phyloP scores from a whole-genome alignment of 768 basidiomycete species.

The Kockovaella imperatae region DNA sequence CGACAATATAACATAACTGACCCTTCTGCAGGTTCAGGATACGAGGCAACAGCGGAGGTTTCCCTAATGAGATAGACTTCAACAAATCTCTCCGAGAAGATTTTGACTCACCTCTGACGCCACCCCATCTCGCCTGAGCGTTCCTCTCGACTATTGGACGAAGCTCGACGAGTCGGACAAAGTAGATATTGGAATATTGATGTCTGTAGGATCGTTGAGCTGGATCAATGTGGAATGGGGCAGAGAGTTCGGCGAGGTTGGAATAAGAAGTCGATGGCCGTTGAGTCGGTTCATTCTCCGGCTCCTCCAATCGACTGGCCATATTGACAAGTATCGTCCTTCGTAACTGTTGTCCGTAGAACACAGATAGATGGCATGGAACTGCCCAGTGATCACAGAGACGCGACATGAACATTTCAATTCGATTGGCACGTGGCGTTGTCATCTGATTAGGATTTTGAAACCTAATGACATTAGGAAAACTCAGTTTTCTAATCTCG shows the following conservation, averaged over 20 bases:
- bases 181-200: conserved; percentile 70
- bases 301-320: conserved; percentile 8
- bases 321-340: too few relatives aligned
- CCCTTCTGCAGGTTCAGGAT: conserved; percentile 66
- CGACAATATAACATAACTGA: conserved; percentile 78
- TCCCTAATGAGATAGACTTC: conserved; percentile 7
- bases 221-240: conserved; percentile 39
- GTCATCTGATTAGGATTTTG: too few relatives aligned
- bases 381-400: too few relatives aligned
- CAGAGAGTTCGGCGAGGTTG: conserved; percentile 28
- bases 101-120: conserved; percentile 44
- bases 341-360: too few relatives aligned
- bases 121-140: conserved; percentile 53
- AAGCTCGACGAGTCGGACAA: conserved; percentile 53
- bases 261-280: conserved; percentile 28
- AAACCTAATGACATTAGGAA: too few relatives aligned
- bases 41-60: conserved; percentile 18
- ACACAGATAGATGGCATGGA: too few relatives aligned
- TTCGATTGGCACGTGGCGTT: too few relatives aligned
- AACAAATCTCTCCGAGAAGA: background rate
- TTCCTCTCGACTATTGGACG: conserved; percentile 50
- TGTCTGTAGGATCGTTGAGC: conserved; percentile 52
- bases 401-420: too few relatives aligned
- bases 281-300: background rate
- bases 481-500: too few relatives aligned